phyloP scores from a whole-genome alignment of 768 basidiomycete species.

The Mycena epipterygia region DNA sequence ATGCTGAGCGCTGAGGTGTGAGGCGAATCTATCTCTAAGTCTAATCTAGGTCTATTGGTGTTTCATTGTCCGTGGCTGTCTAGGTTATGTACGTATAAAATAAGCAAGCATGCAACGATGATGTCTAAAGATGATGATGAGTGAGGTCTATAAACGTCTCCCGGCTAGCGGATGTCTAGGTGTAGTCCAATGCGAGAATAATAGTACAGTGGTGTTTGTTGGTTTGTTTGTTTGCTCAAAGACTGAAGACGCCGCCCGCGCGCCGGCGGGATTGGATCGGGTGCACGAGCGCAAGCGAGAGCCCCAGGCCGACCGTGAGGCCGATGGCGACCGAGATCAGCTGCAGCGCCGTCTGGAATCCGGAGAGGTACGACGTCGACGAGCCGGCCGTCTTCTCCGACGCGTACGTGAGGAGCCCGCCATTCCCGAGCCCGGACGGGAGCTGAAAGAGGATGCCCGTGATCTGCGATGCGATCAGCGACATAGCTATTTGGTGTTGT shows the following conservation, averaged over 20 bases:
- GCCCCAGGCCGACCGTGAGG: constrained; percentile 83
- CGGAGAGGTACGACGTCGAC: constrained; percentile 70
- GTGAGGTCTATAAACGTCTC: neutral
- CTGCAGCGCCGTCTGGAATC: constrained; percentile 82
- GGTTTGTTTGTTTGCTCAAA: neutral
- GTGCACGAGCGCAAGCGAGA: constrained; percentile 76
- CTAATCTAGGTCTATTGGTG: neutral
- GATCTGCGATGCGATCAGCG: constrained; percentile 50
- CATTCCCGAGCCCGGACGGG: constrained; percentile 84
- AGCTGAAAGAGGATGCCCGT: constrained; percentile 90
- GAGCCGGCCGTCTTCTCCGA: constrained; percentile 66
- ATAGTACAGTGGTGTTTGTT: neutral
- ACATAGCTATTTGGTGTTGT: neutral
- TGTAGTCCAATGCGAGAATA: too few relatives aligned
- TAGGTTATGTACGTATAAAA: too few relatives aligned
- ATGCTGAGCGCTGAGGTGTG: too few relatives aligned
- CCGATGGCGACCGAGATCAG: constrained; percentile 84
- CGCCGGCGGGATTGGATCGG: constrained; percentile 71
- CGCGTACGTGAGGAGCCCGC: constrained; percentile 82
- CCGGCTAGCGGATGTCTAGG: neutral
- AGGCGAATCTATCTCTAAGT: neutral
- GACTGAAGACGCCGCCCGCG: constrained; percentile 74
- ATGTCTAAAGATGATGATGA: too few relatives aligned
- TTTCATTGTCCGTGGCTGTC: constrained; percentile 5
- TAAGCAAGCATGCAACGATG: too few relatives aligned